Percentiles rank a stretch among this genome's conserved stretches.
phyloP scores from a whole-genome alignment of 768 basidiomycete species.

The Auricularia auricula-judae region DNA sequence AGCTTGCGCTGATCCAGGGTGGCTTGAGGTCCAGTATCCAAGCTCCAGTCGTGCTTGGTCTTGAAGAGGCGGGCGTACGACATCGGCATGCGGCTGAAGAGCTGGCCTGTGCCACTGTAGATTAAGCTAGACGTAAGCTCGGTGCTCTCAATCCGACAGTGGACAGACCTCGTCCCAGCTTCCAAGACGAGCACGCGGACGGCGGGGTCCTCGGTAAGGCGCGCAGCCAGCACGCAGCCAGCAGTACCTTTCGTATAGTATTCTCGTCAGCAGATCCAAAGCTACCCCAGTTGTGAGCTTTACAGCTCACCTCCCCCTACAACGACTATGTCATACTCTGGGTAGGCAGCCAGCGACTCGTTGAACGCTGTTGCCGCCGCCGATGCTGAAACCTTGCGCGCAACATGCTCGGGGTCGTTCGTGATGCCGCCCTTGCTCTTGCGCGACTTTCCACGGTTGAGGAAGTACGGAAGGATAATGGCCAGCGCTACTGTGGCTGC shows the following conservation, averaged over 20 bases:
- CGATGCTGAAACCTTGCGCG: not conserved
- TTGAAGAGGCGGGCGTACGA: slow-evolving; percentile 1
- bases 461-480: not conserved
- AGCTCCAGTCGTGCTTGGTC: not conserved
- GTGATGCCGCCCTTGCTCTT: not conserved
- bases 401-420: not conserved
- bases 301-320: slow-evolving; percentile 23
- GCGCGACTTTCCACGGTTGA: not conserved
- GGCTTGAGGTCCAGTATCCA: slow-evolving; percentile 5
- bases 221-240: slow-evolving; percentile 49
- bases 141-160: not conserved
- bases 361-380: not conserved
- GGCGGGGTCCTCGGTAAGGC: slow-evolving; percentile 44
- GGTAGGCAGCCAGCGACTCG: slow-evolving; percentile 7
- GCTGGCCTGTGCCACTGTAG: not conserved
- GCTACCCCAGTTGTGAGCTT: not conserved
- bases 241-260: slow-evolving; percentile 35
- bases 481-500: not conserved
- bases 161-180: slow-evolving; percentile 43
- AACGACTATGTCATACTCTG: slow-evolving; percentile 26
- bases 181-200: slow-evolving; percentile 48
- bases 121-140: not conserved
- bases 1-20: not conserved
- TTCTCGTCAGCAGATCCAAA: not conserved
- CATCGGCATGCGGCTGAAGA: slow-evolving; percentile 2